Evolutionary conservation across 768 basidiomycete genomes (phyloP), one percentile per base, ranked within the genome.

Genomic region (Lactarius evosmus): DNA sequence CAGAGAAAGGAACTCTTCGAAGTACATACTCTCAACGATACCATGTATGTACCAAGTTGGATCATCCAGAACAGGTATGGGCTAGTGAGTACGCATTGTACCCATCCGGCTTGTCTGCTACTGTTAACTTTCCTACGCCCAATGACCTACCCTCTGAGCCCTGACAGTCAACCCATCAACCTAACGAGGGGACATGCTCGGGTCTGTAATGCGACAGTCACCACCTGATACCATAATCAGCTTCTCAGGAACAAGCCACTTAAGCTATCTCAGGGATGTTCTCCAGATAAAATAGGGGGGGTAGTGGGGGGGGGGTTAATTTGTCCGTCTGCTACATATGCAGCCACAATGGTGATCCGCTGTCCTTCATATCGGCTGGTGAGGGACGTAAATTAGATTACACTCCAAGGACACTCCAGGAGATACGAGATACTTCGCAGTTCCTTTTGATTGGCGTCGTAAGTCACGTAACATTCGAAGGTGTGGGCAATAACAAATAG

Each of bases 311-410:
- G 52, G n/a, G 67, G 74, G 74, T 89, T 82, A 69, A 91, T 92
- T 91, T 91, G 93, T 78, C 75, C 93, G 91, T 0, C 91, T 90
- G 1, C 90, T 92, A 25, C 78, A 74, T 77, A 73, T 0, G 92
- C 91, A 53, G 87, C 70, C 25, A 77, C 85, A 76, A 87, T 83
- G 3, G 83, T 77, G 16, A 86, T 81, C 69, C 50, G 67, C 83
- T 84, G 29, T 78, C 79, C 61, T 77, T 79, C 7, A 78, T 78
- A 62, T 85, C 79, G 72, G 81, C 79, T 33, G 88, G 89, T 41
- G 87, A 78, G 59, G 82, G 77, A 52, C 78, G 79, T 25, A 91
- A 85, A 93, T 81, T 22, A 91, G 91, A 73, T 93, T 91, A 72
- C 93, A 89, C 27, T 80, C 81, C 19, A 91, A 82, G 70, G 88